Evolutionary conservation across 73 alveolate species (phyloP), one percentile per base, ranked within the genome.

Genomic region (Paramecium sexaurelia): DNA sequence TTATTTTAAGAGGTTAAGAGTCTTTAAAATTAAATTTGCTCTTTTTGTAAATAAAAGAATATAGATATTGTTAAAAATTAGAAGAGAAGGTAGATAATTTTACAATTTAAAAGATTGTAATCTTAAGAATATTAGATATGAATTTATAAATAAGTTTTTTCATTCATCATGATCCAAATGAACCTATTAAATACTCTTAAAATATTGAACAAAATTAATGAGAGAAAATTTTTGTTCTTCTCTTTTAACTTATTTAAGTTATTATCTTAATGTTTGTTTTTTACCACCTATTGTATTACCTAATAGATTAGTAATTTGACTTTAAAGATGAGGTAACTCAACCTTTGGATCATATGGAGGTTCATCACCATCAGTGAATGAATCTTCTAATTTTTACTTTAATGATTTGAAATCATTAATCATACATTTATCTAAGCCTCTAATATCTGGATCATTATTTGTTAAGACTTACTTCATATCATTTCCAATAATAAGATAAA

Each of bases 311-410:
- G 57, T 71, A 35, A 71, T 36, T 71, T 71, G 26, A 35, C 36
- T 37, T 3, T 22, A 35, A n/a, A 71, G 17, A 71, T 71, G 86
- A 15, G 86, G 86, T n/a, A 71, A 33, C 35, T 71, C 86, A 4
- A 71, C 86, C 8, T n/a, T 71, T 33, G 86, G 86, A 71, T 71
- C 56, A 36, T 71, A 71, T 6, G 86, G 86, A 15, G 86, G 86
- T 71, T 71, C 56, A 71, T 71, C 86, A 15, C 56, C 86, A 10
- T 71, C 86, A 71, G 86, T 71, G 15, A 71, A 71, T 29, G 86
- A 71, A 71, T 71, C 86, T 36, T 71, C 86, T 71, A 71, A n/a
- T 36, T 71, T 71, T 37, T 71, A 71, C 35, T 71, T 71, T 37
- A 71, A 71, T 9, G 86, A 71, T 71, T 71, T 71, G 43, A 71